phyloP scores from a whole-genome alignment of 73 alveolate genomes.

The Symbiodinium natans region DNA sequence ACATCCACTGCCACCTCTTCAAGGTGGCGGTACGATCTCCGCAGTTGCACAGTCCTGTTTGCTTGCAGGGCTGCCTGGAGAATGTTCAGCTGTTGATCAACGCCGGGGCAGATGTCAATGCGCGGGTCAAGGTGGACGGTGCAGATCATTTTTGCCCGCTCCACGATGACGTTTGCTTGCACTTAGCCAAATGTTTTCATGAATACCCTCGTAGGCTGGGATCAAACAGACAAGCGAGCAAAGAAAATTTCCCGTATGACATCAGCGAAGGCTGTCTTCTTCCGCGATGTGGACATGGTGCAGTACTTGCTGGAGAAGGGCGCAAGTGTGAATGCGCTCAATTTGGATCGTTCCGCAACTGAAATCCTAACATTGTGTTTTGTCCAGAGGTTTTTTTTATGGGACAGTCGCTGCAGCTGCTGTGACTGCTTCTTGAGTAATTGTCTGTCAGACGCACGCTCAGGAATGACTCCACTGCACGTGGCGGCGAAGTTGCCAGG shows the following conservation, averaged over 20 bases:
- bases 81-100: slow-evolving; percentile 38
- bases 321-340: slow-evolving; percentile 6
- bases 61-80: slow-evolving; percentile 49
- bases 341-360: background rate
- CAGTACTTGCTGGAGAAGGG: background rate
- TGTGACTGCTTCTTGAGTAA: background rate
- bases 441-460: background rate
- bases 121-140: slow-evolving; percentile 75
- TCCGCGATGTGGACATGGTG: slow-evolving; percentile 5
- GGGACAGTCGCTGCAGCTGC: background rate
- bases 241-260: too few relatives aligned
- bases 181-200: too few relatives aligned
- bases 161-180: slow-evolving; percentile 25
- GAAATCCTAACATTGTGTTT: background rate
- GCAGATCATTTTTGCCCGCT: slow-evolving; percentile 55
- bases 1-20: too few relatives aligned
- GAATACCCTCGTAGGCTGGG: too few relatives aligned
- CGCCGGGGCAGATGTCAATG: slow-evolving; percentile 75
- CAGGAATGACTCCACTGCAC: slow-evolving; percentile 83
- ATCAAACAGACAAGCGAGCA: too few relatives aligned
- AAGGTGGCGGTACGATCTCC: too few relatives aligned
- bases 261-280: slow-evolving; percentile 5
- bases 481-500: slow-evolving; percentile 64
- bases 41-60: too few relatives aligned
- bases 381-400: background rate